phyloP scores from a whole-genome alignment of 73 alveolate genomes.

The Paramecium octaurelia region DNA sequence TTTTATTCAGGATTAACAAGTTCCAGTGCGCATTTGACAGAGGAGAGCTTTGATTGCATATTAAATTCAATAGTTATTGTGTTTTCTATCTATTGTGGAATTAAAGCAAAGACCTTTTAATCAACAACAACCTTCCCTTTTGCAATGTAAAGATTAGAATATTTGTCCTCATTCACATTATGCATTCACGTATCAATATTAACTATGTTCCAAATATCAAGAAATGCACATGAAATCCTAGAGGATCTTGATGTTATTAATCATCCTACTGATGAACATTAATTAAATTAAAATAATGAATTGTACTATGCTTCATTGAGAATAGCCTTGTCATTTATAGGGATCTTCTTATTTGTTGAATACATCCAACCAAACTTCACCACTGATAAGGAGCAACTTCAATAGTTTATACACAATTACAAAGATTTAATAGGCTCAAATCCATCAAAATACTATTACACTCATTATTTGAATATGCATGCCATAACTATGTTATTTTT shows the following conservation, averaged over 20 bases:
- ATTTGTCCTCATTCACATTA: conserved; percentile 14
- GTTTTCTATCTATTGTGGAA: neutral
- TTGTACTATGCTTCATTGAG: neutral
- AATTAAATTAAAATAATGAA: neutral
- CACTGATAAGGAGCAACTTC: neutral
- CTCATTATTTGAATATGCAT: conserved; percentile 46
- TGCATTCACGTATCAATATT: neutral
- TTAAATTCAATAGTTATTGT: neutral
- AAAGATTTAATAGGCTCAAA: neutral
- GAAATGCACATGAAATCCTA: conserved; percentile 36
- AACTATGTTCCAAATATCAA: neutral
- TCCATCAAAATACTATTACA: neutral
- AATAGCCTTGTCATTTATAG: neutral
- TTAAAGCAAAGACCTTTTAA: neutral
- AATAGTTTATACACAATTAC: neutral
- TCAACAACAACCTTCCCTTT: neutral
- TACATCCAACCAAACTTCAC: neutral
- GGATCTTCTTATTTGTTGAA: neutral
- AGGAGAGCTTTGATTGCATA: conserved; percentile 20
- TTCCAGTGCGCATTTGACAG: conserved; percentile 5
- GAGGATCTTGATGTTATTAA: neutral
- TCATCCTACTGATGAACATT: neutral
- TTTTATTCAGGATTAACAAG: neutral
- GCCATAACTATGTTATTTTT: neutral
- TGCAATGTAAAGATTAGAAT: conserved; percentile 14